A percentile compares a stretch with the other conserved stretches of the same genome.
Evolutionary conservation across 129 eudicot species (phyloP).

Genomic region (Ambrosia trifida): DNA sequence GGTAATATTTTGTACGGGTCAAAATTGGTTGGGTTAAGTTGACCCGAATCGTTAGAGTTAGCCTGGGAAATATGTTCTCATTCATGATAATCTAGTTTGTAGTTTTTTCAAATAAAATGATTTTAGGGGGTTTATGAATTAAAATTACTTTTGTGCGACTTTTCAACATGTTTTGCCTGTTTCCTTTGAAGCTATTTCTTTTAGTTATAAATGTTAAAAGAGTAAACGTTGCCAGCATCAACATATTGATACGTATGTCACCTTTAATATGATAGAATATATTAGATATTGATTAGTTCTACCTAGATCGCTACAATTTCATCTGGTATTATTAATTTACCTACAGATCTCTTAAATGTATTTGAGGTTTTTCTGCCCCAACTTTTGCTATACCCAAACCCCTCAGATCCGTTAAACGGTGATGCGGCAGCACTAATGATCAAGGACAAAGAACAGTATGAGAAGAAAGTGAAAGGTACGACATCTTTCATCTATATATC

Average conservation of each 20-base stretch:
- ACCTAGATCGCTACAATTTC: neutral
- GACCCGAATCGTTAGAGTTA: neutral
- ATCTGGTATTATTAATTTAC: slow-evolving; percentile 17
- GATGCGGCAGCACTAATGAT: slow-evolving; percentile 86
- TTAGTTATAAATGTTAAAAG: too few species aligned
- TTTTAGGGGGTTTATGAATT: neutral
- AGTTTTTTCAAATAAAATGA: neutral
- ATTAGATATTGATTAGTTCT: neutral
- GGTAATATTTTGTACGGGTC: too few species aligned
- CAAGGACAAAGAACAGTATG: slow-evolving; percentile 72
- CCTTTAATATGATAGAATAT: neutral
- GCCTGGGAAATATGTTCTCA: neutral
- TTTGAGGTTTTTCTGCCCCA: slow-evolving; percentile 39
- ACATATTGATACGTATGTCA: neutral
- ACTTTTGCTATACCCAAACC: slow-evolving; percentile 84
- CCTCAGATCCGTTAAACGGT: slow-evolving; percentile 82
- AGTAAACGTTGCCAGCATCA: neutral
- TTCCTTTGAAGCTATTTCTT: neutral
- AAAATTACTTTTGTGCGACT: neutral
- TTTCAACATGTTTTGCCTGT: neutral
- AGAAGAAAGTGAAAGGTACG: slow-evolving; percentile 84
- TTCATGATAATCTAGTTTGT: neutral
- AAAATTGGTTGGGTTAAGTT: neutral
- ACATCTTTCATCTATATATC: too few species aligned
- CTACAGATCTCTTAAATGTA: slow-evolving; percentile 80